Evolutionary conservation across 371 early-diverging fungal species (phyloP), one percentile per base, ranked within the genome.

Genomic region (Mucor plumbeus): DNA sequence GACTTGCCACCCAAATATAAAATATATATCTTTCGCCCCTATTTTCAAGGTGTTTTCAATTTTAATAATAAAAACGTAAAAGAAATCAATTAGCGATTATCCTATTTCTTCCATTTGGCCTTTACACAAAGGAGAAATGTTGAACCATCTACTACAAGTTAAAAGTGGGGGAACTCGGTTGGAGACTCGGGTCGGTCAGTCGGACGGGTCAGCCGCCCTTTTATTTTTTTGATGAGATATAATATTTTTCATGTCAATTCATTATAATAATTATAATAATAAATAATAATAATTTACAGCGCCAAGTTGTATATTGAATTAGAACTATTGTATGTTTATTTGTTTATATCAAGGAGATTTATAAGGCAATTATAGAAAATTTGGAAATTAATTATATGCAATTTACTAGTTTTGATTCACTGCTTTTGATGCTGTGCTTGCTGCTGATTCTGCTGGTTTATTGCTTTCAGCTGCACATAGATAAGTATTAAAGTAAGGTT

Each of bases 141-240:
- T 65, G 58, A 58, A 65, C 61, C 61, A 60, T 60, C n/a, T 14
- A 44, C 19, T n/a, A n/a, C 50, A 38, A 3, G 38, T 38, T 17
- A 19, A 64, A 48, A 41, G 41, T 53, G 53, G 47, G 40, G 17
- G 43, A 41, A 34, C 17, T 62, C 68, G 68, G 68, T 62, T 38
- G 17, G 21, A 68, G 13, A 48, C 41, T 63, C 68, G 68, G 68
- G 48, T 68, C 68, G 68, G 68, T 68, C 33, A 33, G 50, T 40
- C 50, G 63, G 63, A 68, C 68, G 68, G 63, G 44, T 31, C 58
- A 26, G 40, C 56, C 62, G 62, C 47, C 33, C 44, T 26, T 26
- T 26, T 26, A 36, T n/a, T 9, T 14, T 19, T 6, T 13, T 50
- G 50, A 11, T 50, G 50, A 50, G 26, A 50, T 40, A 33, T 44